Conservation (phyloP, 108 stramenopile genomes). For the Cyclotella kingstonii region DNA sequence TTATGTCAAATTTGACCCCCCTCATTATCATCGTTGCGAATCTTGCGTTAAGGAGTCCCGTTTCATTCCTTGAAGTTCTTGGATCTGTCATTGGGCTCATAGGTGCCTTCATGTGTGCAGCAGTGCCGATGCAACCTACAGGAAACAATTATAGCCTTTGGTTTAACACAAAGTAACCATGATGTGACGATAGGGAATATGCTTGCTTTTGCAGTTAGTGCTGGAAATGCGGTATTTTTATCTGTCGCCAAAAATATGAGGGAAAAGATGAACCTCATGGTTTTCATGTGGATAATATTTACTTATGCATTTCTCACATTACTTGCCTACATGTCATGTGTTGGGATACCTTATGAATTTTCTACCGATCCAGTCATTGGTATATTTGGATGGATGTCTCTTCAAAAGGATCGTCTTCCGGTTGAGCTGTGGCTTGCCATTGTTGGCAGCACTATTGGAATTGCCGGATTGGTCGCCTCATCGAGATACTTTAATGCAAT, state of each 20-base stretch:
- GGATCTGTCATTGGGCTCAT: conserved; percentile 59
- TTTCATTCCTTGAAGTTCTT: conserved; percentile 39
- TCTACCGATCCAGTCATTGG: conserved; percentile 44
- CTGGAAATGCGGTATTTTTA: conserved; percentile 39
- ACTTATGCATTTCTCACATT: conserved; percentile 31
- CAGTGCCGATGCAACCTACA: conserved; percentile 6
- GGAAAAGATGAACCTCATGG: conserved; percentile 32
- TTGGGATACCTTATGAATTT: conserved; percentile 19
- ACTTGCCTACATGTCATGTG: conserved; percentile 33
- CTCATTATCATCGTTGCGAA: conserved; percentile 53
- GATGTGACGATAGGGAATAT: conserved; percentile 49
- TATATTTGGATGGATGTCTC: conserved; percentile 50
- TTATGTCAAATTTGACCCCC: conserved; percentile 35
- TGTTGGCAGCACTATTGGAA: conserved; percentile 57
- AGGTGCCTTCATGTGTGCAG: conserved; percentile 54
- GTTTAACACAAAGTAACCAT: too few species aligned
- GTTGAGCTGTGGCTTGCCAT: conserved; percentile 50
- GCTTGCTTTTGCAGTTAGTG: conserved; percentile 42
- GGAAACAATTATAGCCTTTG: too few species aligned
- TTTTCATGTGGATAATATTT: conserved; percentile 69
- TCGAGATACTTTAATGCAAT: conserved; percentile 66
- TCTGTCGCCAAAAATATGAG: conserved; percentile 55
- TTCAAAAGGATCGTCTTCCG: conserved; percentile 42
- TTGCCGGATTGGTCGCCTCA: conserved; percentile 59
- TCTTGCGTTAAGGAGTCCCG: conserved; percentile 34